Percentiles rank a stretch among this genome's conserved stretches.
phyloP scores from a whole-genome alignment of 139 green algal species.

The Volvox africanus region DNA sequence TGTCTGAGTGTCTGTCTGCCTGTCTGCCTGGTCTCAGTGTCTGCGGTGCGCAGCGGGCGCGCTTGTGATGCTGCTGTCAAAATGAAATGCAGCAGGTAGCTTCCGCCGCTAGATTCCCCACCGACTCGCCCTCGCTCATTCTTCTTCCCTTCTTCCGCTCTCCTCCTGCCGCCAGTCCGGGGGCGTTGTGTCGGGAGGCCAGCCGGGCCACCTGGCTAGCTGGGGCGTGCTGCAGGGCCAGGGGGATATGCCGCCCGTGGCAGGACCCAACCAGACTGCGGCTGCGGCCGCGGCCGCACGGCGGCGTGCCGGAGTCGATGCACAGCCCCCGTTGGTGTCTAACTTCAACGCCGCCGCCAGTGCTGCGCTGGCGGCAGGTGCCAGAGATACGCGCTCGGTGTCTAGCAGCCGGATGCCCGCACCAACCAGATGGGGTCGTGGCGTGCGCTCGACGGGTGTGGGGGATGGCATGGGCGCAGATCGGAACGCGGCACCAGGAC shows the following conservation, averaged over 20 bases:
- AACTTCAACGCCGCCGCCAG: no score
- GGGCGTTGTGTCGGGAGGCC: not conserved
- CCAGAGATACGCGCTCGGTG: no score
- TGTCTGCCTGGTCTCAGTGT: not conserved
- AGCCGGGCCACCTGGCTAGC: not conserved
- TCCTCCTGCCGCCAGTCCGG: not conserved
- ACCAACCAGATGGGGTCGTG: no score
- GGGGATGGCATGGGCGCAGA: no score
- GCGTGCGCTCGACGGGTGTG: no score
- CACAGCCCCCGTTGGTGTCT: not conserved
- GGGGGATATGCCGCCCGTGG: constrained; percentile 3
- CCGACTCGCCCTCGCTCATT: not conserved
- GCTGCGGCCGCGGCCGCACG: not conserved
- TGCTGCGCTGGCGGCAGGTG: no score
- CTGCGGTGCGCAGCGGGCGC: no score
- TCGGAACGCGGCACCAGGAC: no score
- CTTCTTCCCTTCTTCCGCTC: not conserved
- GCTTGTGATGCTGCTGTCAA: no score
- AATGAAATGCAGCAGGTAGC: no score
- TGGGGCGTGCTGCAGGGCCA: not conserved
- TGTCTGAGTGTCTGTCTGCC: not conserved
- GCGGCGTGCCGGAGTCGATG: not conserved
- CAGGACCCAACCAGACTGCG: constrained; percentile 12
- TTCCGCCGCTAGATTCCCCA: no score
- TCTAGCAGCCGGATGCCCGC: no score